Evolutionary conservation across 805 yeast genomes (phyloP), one percentile per base, ranked within the genome.

Genomic region (Zygoascus ofunaensis): DNA sequence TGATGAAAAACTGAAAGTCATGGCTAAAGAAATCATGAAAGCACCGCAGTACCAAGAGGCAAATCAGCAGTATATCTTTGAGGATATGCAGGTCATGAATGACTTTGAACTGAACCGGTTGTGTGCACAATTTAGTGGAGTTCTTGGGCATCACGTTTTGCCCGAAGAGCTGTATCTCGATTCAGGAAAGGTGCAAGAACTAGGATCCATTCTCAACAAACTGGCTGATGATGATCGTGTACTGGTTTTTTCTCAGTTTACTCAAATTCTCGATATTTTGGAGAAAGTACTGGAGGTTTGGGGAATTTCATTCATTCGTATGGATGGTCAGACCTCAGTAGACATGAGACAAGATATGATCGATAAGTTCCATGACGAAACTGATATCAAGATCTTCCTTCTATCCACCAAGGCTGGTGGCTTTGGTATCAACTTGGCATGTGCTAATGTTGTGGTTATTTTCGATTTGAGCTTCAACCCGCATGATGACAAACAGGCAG

Each of bases 371-470:
- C 82, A 87, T 56, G 87, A 84, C 28, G 94, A 87, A 49, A 74
- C 75, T 0, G 70, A 77, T 4, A 85, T 92, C 51, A 90, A 94
- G 0, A 82, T 92, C 2, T 90, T 92, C 57, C 69, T 92, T 41
- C 68, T 92, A 37, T 86, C 96, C 8, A 92, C 99, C 3, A 87
- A 86, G 60, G 97, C 98, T 0, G 99, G 99, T 59, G 99, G 99
- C 1, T 92, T 92, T 65, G 99, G 99, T 46, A 92, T 92, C 64
- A 92, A 92, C 58, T 72, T 92, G 55, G 92, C 94, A 1, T 92
- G 95, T 58, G 97, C 99, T 5, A 90, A 87, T 59, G 78, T 81
- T 49, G 98, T 92, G 2, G 72, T 92, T 43, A 84, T 92, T 26
- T 89, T 80, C 59, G 99, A 92, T 60, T 90, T 87, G 60, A 81